Base-by-base conservation (phyloP, 2,329 filamentous ascomycete species). In the Grosmannia huntii region DNA sequence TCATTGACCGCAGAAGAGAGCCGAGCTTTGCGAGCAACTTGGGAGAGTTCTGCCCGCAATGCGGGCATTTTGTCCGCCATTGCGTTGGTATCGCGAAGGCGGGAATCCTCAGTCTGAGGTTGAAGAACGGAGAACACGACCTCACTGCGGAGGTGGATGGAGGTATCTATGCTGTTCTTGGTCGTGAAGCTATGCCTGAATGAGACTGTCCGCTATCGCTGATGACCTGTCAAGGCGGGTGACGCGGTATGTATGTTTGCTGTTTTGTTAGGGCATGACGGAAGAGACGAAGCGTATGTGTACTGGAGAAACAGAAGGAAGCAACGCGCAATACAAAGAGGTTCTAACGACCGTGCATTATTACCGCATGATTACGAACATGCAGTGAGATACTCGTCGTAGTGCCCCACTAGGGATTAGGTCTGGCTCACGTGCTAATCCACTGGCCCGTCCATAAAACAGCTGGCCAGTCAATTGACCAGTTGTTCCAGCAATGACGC, bases 11-110 rank as follows among this genome's bases (percentile, higher is more conserved):
- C 85, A 58, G 86, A 81, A 4, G 80, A 80, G 51, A 91, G 80
- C 67, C 85, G 86, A 36, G 84, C 82, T 62, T 81, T 83, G 68
- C 80, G 84, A 66, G 82, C 81, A 60, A 95, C 82, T 66, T 84
- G 82, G 64, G 84, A 80, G 64, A 94, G 81, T 68, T 95, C 89
- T 65, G 84, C 84, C 69, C 87, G 80, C 63, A 96, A 71, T 33
- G 73, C 71, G 58, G 73, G 71, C 66, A 82, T 77, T 27, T 61
- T 62, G 49, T 65, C 64, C 31, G 61, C 61, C 63, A 64, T 64
- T 4, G 11, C 7, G 23, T 9, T 50, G 31, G 31, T 10, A 11
- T 27, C 9, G 9, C 9, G 10, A 33, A 41, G n/a, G 25, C 5
- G 33, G 33, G 27, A 2, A 10, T 1, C 19, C 16, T 44, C 41